Evolutionary conservation across 192 early-diverging fungal genomes (phyloP).

Genomic region (Powellomyces hirtus): DNA sequence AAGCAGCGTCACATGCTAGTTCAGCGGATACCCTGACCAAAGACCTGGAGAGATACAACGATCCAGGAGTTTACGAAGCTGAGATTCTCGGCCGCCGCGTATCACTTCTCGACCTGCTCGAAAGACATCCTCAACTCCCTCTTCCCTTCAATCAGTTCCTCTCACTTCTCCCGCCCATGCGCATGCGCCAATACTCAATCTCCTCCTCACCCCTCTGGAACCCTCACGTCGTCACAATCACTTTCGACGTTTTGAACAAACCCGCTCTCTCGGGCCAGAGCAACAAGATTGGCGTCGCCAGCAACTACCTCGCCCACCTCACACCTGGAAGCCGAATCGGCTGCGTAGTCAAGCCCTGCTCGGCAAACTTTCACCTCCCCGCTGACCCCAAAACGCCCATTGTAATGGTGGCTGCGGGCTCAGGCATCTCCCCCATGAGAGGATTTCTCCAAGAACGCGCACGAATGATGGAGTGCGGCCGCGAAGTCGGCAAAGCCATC

Average conservation of each 20-base stretch:
- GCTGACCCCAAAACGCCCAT: constrained; percentile 57
- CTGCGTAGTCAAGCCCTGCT: constrained; percentile 3
- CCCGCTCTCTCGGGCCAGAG: constrained; percentile 69
- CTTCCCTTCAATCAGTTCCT: background rate
- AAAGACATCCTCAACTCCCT: background rate
- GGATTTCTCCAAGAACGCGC: constrained; percentile 79
- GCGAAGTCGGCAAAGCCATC: no score
- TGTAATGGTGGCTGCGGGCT: constrained; percentile 90
- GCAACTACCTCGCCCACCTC: constrained; percentile 63
- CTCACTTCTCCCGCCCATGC: constrained; percentile 1
- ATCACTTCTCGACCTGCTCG: constrained; percentile 1
- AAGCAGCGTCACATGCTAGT: no score
- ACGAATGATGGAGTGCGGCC: no score
- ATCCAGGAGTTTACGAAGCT: no score
- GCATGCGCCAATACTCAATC: constrained; percentile 12
- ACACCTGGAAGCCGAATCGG: constrained; percentile 31
- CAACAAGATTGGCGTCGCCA: constrained; percentile 76
- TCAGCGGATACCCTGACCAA: no score
- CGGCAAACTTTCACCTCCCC: constrained; percentile 63
- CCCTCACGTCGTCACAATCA: constrained; percentile 36
- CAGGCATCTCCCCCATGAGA: constrained; percentile 92
- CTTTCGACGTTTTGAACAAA: constrained; percentile 62
- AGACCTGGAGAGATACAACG: no score
- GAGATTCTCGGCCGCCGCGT: no score
- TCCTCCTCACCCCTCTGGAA: background rate